A percentile compares a stretch with the other conserved stretches of the same genome.
phyloP scores from a whole-genome alignment of 257 asterid species.

The Solanum ossicruentum region DNA sequence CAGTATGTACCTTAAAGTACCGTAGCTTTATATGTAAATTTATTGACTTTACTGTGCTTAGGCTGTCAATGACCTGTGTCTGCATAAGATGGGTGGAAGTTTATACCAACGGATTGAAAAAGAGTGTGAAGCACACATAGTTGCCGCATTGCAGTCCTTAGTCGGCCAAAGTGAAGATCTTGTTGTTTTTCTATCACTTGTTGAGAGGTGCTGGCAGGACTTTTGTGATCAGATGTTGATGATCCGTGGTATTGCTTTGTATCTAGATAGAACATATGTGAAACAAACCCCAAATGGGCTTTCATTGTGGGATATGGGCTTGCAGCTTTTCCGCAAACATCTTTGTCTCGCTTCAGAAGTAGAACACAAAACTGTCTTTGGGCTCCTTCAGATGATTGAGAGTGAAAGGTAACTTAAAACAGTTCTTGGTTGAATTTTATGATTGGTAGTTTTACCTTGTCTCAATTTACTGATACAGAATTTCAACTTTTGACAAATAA shows the following conservation, averaged over 20 bases:
- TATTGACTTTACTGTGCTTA: constrained; percentile 12
- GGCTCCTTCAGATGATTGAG: constrained; percentile 84
- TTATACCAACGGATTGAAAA: constrained; percentile 75
- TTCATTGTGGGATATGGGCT: constrained; percentile 98
- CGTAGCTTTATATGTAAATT: constrained; percentile 9
- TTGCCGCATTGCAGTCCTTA: constrained; percentile 60
- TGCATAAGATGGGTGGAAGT: constrained; percentile 89
- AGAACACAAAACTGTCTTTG: constrained; percentile 83
- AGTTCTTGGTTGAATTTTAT: background rate
- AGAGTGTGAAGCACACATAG: constrained; percentile 72
- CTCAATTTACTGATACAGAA: background rate
- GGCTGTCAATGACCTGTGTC: constrained; percentile 91
- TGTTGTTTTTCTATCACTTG: constrained; percentile 80
- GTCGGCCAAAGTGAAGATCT: constrained; percentile 92
- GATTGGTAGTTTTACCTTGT: background rate
- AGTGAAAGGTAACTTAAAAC: constrained; percentile 55
- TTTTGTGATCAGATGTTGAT: constrained; percentile 94
- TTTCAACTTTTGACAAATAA: background rate
- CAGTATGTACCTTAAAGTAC: background rate
- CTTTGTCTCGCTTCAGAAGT: constrained; percentile 84
- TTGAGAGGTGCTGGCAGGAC: constrained; percentile 90
- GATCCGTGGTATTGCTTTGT: constrained; percentile 91
- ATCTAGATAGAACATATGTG: constrained; percentile 89
- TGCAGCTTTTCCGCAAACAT: constrained; percentile 90
- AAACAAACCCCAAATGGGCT: constrained; percentile 80